A percentile compares a stretch with the other conserved stretches of the same genome.
phyloP scores from a whole-genome alignment of 345 rosid genomes.

The Eucalyptus curtisii region DNA sequence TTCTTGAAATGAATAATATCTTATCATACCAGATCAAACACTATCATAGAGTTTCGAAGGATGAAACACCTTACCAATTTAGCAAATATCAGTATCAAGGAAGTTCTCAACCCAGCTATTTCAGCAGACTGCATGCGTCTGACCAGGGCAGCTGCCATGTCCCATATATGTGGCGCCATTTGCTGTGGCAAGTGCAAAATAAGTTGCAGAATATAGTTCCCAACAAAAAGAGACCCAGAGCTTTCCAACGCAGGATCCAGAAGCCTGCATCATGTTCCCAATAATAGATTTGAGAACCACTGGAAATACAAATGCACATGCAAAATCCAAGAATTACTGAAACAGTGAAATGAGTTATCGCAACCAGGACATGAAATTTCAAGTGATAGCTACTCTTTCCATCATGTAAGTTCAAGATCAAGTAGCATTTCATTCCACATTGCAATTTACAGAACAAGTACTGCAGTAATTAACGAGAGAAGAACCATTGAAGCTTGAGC shows the following conservation, averaged over 20 bases:
- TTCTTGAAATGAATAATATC: background rate
- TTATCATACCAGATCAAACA: background rate
- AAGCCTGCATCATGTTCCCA: slow-evolving; percentile 40
- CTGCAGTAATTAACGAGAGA: background rate
- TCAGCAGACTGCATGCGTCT: slow-evolving; percentile 83
- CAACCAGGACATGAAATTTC: background rate
- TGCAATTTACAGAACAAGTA: background rate
- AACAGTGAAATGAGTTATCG: background rate
- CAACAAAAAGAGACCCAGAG: slow-evolving; percentile 94
- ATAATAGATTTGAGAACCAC: background rate
- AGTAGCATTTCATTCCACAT: background rate
- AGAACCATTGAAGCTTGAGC: background rate
- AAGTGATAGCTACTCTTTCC: background rate
- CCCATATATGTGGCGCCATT: slow-evolving; percentile 69
- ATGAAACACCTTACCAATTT: slow-evolving; percentile 50
- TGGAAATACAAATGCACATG: background rate
- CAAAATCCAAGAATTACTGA: background rate
- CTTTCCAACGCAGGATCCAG: slow-evolving; percentile 80
- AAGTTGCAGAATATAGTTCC: slow-evolving; percentile 80
- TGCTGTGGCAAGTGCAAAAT: slow-evolving; percentile 83
- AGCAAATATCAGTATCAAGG: slow-evolving; percentile 79
- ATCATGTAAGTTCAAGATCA: background rate
- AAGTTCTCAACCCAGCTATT: slow-evolving; percentile 61
- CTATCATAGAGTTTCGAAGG: background rate
- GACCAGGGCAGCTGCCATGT: slow-evolving; percentile 78